Conservation (phyloP, 73 alveolate genomes). For the Paramecium primaurelia region DNA sequence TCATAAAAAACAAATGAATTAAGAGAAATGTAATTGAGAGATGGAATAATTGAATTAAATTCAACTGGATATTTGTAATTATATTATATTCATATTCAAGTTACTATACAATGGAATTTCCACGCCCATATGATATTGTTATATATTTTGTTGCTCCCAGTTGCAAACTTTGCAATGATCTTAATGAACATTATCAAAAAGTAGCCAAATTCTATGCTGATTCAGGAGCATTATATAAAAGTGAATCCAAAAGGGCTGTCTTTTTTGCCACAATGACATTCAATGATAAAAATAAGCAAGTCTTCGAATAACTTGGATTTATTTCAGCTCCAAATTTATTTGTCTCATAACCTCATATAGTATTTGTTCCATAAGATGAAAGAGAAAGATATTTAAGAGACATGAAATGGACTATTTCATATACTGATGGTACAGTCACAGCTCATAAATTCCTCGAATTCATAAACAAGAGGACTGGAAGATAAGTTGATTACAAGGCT, state of each 20-base stretch:
- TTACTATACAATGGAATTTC: constrained; percentile 52
- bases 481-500: constrained; percentile 53
- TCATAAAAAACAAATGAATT: constrained; percentile 8
- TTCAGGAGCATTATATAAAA: constrained; percentile 42
- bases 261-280: constrained; percentile 56
- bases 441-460: constrained; percentile 29
- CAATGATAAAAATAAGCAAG: background rate
- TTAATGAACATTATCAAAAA: background rate
- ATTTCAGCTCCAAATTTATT: constrained; percentile 51
- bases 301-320: constrained; percentile 36
- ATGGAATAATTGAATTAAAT: constrained; percentile 53
- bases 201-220: constrained; percentile 30
- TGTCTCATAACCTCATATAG: constrained; percentile 55
- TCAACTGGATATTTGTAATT: constrained; percentile 55
- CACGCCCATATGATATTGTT: constrained; percentile 60
- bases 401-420: constrained; percentile 50
- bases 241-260: constrained; percentile 50
- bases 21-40: constrained; percentile 20
- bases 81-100: background rate
- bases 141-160: constrained; percentile 53
- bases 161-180: constrained; percentile 37
- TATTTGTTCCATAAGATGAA: constrained; percentile 33
- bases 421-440: constrained; percentile 44
- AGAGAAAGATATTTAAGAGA: constrained; percentile 60
- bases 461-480: constrained; percentile 59